Percentiles rank a stretch among this genome's conserved stretches.
phyloP scores from a whole-genome alignment of 2,329 filamentous ascomycete species.

The Xylaria polymorpha region DNA sequence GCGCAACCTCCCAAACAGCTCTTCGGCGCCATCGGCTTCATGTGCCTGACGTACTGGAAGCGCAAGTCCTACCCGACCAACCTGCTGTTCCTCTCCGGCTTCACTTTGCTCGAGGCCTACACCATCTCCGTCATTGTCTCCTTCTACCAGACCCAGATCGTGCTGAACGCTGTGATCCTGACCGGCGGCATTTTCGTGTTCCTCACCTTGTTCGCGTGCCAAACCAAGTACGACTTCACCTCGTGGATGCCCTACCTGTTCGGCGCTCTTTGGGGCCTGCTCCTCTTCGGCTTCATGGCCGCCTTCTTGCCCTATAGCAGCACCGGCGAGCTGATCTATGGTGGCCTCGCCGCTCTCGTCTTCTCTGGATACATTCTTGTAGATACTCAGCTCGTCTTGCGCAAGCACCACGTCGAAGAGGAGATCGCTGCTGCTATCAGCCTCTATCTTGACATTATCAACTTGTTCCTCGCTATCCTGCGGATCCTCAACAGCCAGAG shows the following conservation, averaged over 20 bases:
- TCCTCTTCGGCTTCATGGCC: constrained; percentile 93
- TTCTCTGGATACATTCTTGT: constrained; percentile 96
- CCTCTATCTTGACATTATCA: constrained; percentile 95
- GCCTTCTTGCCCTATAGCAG: constrained; percentile 87
- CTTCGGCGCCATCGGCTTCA: constrained; percentile 83
- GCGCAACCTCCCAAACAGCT: constrained; percentile 58
- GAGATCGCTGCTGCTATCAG: constrained; percentile 96
- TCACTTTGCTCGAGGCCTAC: constrained; percentile 94
- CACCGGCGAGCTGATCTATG: constrained; percentile 87
- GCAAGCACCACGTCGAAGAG: constrained; percentile 97
- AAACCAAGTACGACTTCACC: constrained; percentile 98
- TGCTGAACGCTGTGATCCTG: constrained; percentile 89
- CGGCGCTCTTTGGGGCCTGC: constrained; percentile 86
- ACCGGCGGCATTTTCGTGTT: constrained; percentile 86
- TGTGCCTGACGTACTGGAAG: constrained; percentile 93
- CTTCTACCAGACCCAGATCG: constrained; percentile 85
- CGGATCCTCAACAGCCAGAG: constrained; percentile 96
- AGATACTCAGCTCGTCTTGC: constrained; percentile 94
- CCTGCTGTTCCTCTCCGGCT: constrained; percentile 88
- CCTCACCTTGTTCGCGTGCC: constrained; percentile 89
- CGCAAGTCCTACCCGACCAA: constrained; percentile 96
- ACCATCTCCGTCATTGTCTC: constrained; percentile 91
- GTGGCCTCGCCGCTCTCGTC: constrained; percentile 82
- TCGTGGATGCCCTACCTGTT: constrained; percentile 97
- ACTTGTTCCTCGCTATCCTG: constrained; percentile 95